Percentiles rank a stretch among this genome's conserved stretches.
Conservation (phyloP, 2,329 filamentous ascomycete genomes). For the Colletotrichum tanaceti region DNA sequence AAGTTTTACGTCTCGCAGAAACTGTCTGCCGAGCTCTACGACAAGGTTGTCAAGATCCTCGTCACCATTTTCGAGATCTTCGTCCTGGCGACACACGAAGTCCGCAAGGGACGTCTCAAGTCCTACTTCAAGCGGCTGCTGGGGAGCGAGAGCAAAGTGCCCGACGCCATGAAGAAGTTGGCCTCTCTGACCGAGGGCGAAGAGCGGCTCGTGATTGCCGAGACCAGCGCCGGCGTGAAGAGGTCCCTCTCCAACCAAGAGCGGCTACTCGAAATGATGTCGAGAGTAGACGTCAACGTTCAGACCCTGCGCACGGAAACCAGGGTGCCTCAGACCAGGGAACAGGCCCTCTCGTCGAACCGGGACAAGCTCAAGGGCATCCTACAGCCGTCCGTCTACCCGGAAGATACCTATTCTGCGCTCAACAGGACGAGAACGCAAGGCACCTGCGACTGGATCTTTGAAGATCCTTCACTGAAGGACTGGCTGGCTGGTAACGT, state of each 20-base stretch:
- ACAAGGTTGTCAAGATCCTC: conserved; percentile 56
- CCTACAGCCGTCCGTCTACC: conserved; percentile 55
- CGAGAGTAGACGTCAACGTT: conserved; percentile 49
- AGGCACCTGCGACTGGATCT: conserved; percentile 60
- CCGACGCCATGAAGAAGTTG: conserved; percentile 54
- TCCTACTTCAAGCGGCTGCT: conserved; percentile 56
- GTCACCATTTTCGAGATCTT: conserved; percentile 59
- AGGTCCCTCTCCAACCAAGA: conserved; percentile 53
- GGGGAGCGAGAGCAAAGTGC: conserved; percentile 54
- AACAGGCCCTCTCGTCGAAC: conserved; percentile 48
- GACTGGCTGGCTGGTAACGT: conserved; percentile 54
- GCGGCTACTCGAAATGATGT: conserved; percentile 48
- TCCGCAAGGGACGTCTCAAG: conserved; percentile 55
- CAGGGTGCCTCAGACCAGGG: conserved; percentile 41
- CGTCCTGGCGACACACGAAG: conserved; percentile 55
- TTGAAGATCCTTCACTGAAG: conserved; percentile 52
- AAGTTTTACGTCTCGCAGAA: conserved; percentile 54
- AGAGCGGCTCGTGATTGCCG: conserved; percentile 56
- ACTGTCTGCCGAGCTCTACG: conserved; percentile 52
- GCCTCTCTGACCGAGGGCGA: conserved; percentile 56
- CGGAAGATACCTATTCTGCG: conserved; percentile 55
- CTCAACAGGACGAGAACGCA: conserved; percentile 55
- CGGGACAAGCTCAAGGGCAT: conserved; percentile 55
- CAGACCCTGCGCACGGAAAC: conserved; percentile 51
- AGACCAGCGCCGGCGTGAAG: conserved; percentile 54